These are phyloP conservation scores for Flaveria bidentis DNA, from an alignment of 129 eudicot species.

Conservation along the genomic window DNA sequence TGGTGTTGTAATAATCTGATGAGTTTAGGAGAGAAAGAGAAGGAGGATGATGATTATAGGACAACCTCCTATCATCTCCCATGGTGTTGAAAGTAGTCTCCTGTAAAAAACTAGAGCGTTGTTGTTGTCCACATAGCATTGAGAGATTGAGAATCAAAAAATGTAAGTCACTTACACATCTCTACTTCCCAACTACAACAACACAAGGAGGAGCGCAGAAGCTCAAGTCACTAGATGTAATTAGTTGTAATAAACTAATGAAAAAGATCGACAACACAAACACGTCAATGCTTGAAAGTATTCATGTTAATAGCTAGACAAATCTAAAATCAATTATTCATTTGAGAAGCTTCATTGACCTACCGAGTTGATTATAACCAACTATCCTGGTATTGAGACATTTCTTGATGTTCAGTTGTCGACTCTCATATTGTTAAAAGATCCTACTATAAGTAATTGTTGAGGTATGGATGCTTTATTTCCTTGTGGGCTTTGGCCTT, in stretches of 20 bases:
- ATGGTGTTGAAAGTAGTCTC: accelerated
- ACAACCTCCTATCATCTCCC: constrained; percentile 7
- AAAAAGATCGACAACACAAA: background rate
- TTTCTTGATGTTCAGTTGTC: background rate
- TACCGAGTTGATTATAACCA: background rate
- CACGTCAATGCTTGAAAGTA: background rate
- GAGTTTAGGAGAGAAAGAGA: constrained; percentile 18
- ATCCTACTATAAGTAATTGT: no score
- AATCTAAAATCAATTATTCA: background rate
- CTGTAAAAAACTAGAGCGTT: background rate
- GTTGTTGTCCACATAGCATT: background rate
- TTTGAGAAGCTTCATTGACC: background rate
- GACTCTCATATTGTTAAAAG: background rate
- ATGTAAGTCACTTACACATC: background rate
- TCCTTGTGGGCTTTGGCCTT: constrained; percentile 9
- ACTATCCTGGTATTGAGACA: background rate
- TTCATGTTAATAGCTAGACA: background rate
- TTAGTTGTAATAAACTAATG: background rate
- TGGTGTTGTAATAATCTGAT: background rate
- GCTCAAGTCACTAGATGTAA: background rate
- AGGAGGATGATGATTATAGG: background rate
- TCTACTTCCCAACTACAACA: background rate
- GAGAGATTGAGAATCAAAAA: accelerated
- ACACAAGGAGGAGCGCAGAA: background rate
- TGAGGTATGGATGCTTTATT: background rate